Conservation (phyloP, 2,329 filamentous ascomycete species). For the Scedosporium minutisporum region DNA sequence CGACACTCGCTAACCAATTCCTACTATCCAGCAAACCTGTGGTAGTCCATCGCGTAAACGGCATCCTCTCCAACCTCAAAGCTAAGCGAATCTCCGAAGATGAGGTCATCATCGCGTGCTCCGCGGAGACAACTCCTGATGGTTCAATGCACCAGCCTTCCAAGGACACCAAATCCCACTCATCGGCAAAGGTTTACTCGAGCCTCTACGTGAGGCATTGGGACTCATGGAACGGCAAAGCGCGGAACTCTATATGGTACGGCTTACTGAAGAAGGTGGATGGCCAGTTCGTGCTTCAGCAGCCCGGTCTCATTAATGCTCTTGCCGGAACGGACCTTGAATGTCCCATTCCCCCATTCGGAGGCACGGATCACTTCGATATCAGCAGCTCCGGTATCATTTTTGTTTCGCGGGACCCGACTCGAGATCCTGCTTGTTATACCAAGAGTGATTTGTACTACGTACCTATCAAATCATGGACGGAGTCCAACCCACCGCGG, state of each 20-base stretch:
- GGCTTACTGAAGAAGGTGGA: constrained; percentile 44
- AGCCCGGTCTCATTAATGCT: constrained; percentile 48
- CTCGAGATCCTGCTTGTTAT: constrained; percentile 59
- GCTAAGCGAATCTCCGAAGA: constrained; percentile 38
- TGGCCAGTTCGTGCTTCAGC: constrained; percentile 30
- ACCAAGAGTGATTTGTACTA: constrained; percentile 79
- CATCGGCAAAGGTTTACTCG: constrained; percentile 62
- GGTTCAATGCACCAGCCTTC: constrained; percentile 61
- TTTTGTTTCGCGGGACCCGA: constrained; percentile 67
- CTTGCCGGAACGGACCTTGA: constrained; percentile 50
- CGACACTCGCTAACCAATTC: neutral
- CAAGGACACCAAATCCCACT: constrained; percentile 47
- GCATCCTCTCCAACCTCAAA: constrained; percentile 50
- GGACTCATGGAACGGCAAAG: constrained; percentile 64
- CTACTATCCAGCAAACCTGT: constrained; percentile 1
- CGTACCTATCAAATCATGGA: constrained; percentile 53
- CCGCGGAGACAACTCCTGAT: constrained; percentile 55
- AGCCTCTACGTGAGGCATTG: constrained; percentile 73
- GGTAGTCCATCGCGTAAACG: constrained; percentile 18
- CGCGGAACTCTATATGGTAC: constrained; percentile 65
- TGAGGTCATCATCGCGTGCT: constrained; percentile 46
- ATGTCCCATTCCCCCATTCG: constrained; percentile 68
- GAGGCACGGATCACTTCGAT: constrained; percentile 72
- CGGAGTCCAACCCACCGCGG: constrained; percentile 35
- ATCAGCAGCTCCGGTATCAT: constrained; percentile 55